phyloP scores from a whole-genome alignment of 164 flowering plant species.

The Liriodendron chinense region DNA sequence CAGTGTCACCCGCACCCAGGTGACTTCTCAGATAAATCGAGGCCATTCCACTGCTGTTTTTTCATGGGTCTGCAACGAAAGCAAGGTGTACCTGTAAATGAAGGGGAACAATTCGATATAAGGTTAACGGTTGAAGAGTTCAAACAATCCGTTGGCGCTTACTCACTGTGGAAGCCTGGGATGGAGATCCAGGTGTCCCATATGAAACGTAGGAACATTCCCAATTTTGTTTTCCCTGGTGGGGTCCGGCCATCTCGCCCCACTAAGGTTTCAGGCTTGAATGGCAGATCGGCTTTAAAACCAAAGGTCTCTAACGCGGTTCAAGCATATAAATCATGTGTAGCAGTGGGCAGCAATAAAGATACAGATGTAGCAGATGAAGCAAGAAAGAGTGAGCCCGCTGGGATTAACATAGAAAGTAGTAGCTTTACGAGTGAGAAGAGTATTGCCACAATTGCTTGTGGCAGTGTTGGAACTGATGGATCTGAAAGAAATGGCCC shows the following conservation, averaged over 20 bases:
- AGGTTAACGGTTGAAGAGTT: slow-evolving; percentile 83
- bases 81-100: slow-evolving; percentile 56
- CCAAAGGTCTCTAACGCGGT: slow-evolving; percentile 22
- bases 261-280: slow-evolving; percentile 31
- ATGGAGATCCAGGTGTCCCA: slow-evolving; percentile 77
- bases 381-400: slow-evolving; percentile 13
- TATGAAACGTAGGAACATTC: slow-evolving; percentile 57
- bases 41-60: slow-evolving; percentile 54
- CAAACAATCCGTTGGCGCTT: slow-evolving; percentile 53
- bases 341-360: slow-evolving; percentile 5
- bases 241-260: slow-evolving; percentile 67
- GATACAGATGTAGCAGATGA: slow-evolving; percentile 13
- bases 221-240: slow-evolving; percentile 80
- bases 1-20: slow-evolving; percentile 92
- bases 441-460: not conserved
- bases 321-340: slow-evolving; percentile 25
- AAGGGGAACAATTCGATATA: slow-evolving; percentile 75
- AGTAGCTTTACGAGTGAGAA: not conserved
- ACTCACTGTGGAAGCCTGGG: slow-evolving; percentile 61
- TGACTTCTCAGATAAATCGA: slow-evolving; percentile 48
- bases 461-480: slow-evolving; percentile 7
- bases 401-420: slow-evolving; percentile 11
- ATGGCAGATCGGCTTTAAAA: slow-evolving; percentile 27
- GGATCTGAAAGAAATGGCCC: slow-evolving; percentile 11
- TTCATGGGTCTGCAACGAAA: slow-evolving; percentile 89